phyloP scores from a whole-genome alignment of 108 stramenopile species.

The Nitzschia palea region DNA sequence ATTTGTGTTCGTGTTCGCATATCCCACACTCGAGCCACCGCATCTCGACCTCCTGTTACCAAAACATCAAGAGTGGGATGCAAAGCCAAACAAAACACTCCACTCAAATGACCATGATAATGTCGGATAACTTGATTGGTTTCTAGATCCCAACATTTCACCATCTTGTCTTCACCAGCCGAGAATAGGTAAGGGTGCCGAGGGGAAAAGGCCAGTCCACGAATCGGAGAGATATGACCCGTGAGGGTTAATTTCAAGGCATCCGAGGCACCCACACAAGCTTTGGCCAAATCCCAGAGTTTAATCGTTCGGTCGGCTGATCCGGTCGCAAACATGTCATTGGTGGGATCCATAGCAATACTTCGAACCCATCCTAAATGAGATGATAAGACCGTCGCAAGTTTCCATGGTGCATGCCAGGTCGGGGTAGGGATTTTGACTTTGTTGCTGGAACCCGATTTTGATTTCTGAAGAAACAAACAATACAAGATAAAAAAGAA shows the following conservation, averaged over 20 bases:
- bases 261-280: constrained; percentile 86
- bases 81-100: constrained; percentile 90
- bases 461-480: constrained; percentile 25
- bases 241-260: constrained; percentile 96
- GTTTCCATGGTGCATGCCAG: constrained; percentile 99
- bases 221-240: constrained; percentile 95
- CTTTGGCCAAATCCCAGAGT: constrained; percentile 97
- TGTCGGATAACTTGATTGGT: constrained; percentile 98
- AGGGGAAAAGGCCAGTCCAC: constrained; percentile 92
- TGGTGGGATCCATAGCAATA: constrained; percentile 95
- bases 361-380: constrained; percentile 99
- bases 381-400: constrained; percentile 89
- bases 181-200: constrained; percentile 98
- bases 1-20: constrained; percentile 95
- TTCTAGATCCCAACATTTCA: constrained; percentile 99
- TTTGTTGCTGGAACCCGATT: constrained; percentile 9
- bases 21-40: constrained; percentile 98
- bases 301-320: constrained; percentile 97
- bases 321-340: constrained; percentile 97
- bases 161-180: constrained; percentile 98
- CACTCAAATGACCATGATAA: constrained; percentile 98
- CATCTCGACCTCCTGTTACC: constrained; percentile 98
- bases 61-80: constrained; percentile 98
- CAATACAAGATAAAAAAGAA: constrained; percentile 2
- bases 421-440: constrained; percentile 87